Base-by-base conservation (phyloP, 805 yeast species). In the Candida yuanshanica region DNA sequence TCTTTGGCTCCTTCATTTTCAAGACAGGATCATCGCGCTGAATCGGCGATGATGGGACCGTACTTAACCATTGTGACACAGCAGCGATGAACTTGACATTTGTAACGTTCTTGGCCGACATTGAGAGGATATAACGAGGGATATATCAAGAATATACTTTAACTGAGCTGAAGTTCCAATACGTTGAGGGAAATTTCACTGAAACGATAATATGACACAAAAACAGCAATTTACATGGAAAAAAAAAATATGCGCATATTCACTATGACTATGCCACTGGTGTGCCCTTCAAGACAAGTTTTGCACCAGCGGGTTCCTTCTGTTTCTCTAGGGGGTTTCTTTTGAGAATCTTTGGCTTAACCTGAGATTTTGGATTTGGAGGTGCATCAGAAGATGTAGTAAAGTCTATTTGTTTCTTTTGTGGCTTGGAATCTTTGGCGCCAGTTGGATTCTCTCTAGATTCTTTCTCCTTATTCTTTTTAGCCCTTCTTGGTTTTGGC, bases 341-440 rank as follows among this genome's bases (percentile, higher is more conserved):
- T n/a, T 37, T 5, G 12, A 41, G 14, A 36, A 37, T 34, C 21
- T 41, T 44, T 20, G 47, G 42, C 18, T 44, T 25, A 4, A 34
- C 13, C 23, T 34, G 25, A 9, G 42, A 9, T 7, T 26, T 26
- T 29, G 33, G 33, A 7, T 5, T 17, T 29, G 33, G 33, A 17
- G 33, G 11, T 4, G 21, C 7, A 5, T 29, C 17, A 16, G 33
- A 29, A 29, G 13, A 9, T 18, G 18, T 33, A 20, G 29, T 25
- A 23, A 22, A 9, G 7, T 18, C 10, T 25, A 21, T 29, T n/a
- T 31, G 32, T 21, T 43, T 43, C 7, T 20, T n/a, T 14, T 32
- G 35, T 22, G 36, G n/a, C n/a, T n/a, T n/a, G n/a, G n/a, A 9
- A n/a, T 21, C 5, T 9, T 18, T n/a, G 6, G 25, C 7, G 21